A percentile compares a stretch with the other conserved stretches of the same genome.
Conservation (phyloP, 305 asterid species). For the Fraxinus sp. region DNA sequence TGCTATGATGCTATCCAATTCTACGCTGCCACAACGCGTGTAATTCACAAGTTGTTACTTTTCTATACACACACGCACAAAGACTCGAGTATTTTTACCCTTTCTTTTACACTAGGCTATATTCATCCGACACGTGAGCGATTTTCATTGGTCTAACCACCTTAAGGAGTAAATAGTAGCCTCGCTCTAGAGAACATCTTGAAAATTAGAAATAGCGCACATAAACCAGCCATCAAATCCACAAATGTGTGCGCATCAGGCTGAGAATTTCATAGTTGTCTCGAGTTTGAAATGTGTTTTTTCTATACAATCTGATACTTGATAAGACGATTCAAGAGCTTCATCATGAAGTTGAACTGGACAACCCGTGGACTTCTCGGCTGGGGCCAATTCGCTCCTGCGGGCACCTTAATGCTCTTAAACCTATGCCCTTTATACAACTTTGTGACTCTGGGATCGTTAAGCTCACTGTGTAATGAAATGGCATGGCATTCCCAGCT, state of each 20-base stretch:
- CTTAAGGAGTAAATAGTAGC: neutral
- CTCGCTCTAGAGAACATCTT: neutral
- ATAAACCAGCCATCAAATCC: neutral
- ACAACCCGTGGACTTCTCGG: constrained; percentile 61
- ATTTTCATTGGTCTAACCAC: neutral
- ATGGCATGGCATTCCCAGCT: constrained; percentile 86
- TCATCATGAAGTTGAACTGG: constrained; percentile 79
- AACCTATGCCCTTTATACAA: constrained; percentile 54
- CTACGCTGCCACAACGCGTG: neutral
- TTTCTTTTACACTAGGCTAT: neutral
- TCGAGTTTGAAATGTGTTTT: neutral
- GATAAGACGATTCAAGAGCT: constrained; percentile 41
- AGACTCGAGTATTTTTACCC: neutral
- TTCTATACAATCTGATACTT: constrained; percentile 3
- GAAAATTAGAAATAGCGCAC: neutral
- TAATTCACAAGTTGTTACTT: neutral
- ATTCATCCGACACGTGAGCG: neutral
- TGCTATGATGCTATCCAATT: neutral
- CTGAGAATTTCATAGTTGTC: neutral
- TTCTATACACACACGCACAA: neutral
- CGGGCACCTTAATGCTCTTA: constrained; percentile 56
- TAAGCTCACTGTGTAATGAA: constrained; percentile 72
- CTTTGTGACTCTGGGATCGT: constrained; percentile 62
- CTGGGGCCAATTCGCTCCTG: constrained; percentile 86
- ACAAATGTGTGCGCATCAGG: neutral